A percentile compares a stretch with the other conserved stretches of the same genome.
These are phyloP conservation scores for Gloeophyllum trabeum DNA, from an alignment of 768 basidiomycete species.

Conservation along the genomic window DNA sequence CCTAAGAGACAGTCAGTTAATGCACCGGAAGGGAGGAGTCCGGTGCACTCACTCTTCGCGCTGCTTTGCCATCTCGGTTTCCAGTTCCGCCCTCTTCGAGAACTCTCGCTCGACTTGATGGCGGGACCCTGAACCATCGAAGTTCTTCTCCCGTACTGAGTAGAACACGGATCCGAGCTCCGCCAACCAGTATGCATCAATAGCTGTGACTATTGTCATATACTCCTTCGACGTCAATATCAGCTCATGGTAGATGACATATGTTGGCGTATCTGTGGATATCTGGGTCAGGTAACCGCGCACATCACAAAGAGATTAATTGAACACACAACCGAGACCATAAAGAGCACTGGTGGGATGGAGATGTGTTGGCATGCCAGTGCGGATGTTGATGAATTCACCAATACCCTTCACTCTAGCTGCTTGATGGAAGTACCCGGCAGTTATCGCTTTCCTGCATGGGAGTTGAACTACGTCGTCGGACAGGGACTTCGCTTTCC, in stretches of 20 bases:
- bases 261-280: slow-evolving; percentile 78
- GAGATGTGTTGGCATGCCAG: slow-evolving; percentile 88
- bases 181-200: slow-evolving; percentile 98
- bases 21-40: background rate
- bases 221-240: slow-evolving; percentile 95
- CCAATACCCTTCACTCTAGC: slow-evolving; percentile 98
- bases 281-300: slow-evolving; percentile 3
- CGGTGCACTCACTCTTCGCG: slow-evolving; percentile 49
- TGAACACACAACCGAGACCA: slow-evolving; percentile 92
- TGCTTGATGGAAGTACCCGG: slow-evolving; percentile 98
- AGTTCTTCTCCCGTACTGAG: slow-evolving; percentile 96
- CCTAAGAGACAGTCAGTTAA: slow-evolving; percentile 21
- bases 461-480: background rate
- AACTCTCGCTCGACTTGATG: slow-evolving; percentile 82
- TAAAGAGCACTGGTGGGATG: slow-evolving; percentile 97
- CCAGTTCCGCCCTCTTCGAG: slow-evolving; percentile 82
- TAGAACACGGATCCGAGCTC: slow-evolving; percentile 95
- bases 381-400: slow-evolving; percentile 95
- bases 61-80: slow-evolving; percentile 82
- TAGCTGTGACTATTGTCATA: slow-evolving; percentile 98
- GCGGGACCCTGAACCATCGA: slow-evolving; percentile 76
- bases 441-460: slow-evolving; percentile 85
- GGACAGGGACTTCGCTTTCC: background rate
- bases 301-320: slow-evolving; percentile 17
- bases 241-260: slow-evolving; percentile 94